A percentile compares a stretch with the other conserved stretches of the same genome.
Evolutionary conservation across 306 rosid genomes (phyloP).

Genomic region (Casuarina glauca): DNA sequence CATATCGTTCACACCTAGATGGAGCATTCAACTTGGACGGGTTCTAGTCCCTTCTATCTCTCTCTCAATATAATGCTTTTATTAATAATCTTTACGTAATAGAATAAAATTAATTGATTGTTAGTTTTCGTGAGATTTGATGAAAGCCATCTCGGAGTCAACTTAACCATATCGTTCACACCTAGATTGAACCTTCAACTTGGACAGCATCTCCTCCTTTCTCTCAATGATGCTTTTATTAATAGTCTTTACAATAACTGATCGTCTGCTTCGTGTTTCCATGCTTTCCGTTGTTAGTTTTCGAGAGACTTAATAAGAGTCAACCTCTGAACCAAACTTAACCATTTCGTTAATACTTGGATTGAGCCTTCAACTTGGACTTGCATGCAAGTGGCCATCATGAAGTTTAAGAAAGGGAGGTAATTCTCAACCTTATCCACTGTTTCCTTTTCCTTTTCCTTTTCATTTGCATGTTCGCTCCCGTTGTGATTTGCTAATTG

Average conservation of each 20-base stretch:
- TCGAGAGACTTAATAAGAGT: background rate
- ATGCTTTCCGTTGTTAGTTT: constrained; percentile 5
- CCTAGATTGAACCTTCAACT: no score
- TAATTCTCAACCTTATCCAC: constrained; percentile 4
- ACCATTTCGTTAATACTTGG: background rate
- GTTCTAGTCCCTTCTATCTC: background rate
- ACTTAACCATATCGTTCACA: no score
- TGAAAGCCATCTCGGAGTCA: no score
- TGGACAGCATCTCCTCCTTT: no score
- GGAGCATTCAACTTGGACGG: no score
- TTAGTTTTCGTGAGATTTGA: no score
- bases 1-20: no score
- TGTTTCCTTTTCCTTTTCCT: background rate
- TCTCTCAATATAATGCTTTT: background rate
- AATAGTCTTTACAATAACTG: no score
- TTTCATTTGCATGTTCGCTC: background rate
- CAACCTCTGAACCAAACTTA: no score
- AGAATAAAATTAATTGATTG: no score
- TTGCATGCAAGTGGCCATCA: constrained; percentile 13
- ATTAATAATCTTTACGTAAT: no score
- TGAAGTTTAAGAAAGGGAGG: constrained; percentile 67
- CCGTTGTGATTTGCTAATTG: constrained; percentile 23
- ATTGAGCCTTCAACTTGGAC: background rate
- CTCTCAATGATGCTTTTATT: background rate
- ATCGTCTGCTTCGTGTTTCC: background rate